Base-by-base conservation (phyloP, 2,329 filamentous ascomycete genomes). In the Ascochyta lentis region DNA sequence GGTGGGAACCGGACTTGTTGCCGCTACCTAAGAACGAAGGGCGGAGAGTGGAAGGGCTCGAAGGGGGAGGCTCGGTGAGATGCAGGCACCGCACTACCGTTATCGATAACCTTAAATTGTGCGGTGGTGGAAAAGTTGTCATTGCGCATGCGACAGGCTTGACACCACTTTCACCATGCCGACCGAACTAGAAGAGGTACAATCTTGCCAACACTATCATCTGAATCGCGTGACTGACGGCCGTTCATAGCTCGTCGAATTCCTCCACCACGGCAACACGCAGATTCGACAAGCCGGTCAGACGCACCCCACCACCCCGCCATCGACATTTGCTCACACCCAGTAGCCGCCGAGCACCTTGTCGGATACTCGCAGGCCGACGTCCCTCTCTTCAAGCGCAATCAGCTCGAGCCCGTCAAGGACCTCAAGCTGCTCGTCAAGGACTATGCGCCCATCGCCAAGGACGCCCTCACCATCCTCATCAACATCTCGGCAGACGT, bases 371-470 rank as follows among this genome's bases (percentile, higher is more conserved):
- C 86, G 63, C 90, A 90, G 23, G 83, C 86, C 10, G 84, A 96
- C 63, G 89, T 90, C 0, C 79, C 82, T 0, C 85, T 98, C 22
- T 99, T 99, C 83, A 98, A 97, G 78, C 81, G 82, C 7, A 85
- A 92, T 26, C 83, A 91, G 52, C 78, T 96, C 12, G 83, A 89
- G 58, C 93, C 95, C 0, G 80, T 98, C 39, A 91, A 89, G 68
- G 90, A 97, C 69, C 80, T 99, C 56, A 98, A 96, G 75, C 83
- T 97, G 3, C 79, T 98, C 24, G 84, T 95, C 34, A 87, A 87
- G 70, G 95, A 98, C 74, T 90, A 96, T 71, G 83, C 86, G 87
- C 86, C 89, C 74, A 96, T 97, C 58, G 90, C 94, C n/a, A 91
- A 95, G 74, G 90, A 96, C 86, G 93, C 90, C 34, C 79, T 97